Base-by-base conservation (phyloP, 305 asterid genomes). In the Solanum hybrid region DNA sequence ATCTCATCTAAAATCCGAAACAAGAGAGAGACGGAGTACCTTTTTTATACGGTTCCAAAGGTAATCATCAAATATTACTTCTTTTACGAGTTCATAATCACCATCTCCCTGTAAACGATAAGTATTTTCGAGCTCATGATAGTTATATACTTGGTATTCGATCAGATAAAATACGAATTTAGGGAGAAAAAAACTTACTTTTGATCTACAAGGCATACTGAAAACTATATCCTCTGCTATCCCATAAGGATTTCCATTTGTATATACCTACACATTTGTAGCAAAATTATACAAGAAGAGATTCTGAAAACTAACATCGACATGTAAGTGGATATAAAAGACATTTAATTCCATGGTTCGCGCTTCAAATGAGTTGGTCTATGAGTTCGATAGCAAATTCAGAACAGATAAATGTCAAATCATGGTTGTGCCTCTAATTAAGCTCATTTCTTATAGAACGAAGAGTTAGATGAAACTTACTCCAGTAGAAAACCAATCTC, bases 201-300 rank as follows among this genome's bases (percentile, higher is more conserved):
- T 97, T 41, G 99, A 98, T 91, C 97, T 93, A 95, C 99, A 98
- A 20, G 99, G 99, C 99, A 98, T 95, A 89, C 99, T 98, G 95
- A 98, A 97, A 90, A 98, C 99, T 32, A 98, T 97, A 88, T 89
- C 98, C 24, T 98, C 98, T 78, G 95, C 99, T 87, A 98, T 93
- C 13, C 99, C 98, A 37, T 95, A 98, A 29, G 99, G 99, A 92
- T 96, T 98, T 87, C 99, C 98, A 20, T 90, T 85, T 20, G 98
- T 94, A 89, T 97, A 97, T 51, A 97, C 99, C 99, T 95, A 84
- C 7, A 88, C 57, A 57, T 45, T 88, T 78, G 88, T 51, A 31
- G 77, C 12, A 85, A 57, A 51, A 85, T 31, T 85, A 51, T 57
- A 70, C 77, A 57, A 57, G 4, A 51, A 20, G 29, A 85, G 34